phyloP scores from a whole-genome alignment of 2,329 filamentous ascomycete genomes.

The Xylaria hypoxylon region DNA sequence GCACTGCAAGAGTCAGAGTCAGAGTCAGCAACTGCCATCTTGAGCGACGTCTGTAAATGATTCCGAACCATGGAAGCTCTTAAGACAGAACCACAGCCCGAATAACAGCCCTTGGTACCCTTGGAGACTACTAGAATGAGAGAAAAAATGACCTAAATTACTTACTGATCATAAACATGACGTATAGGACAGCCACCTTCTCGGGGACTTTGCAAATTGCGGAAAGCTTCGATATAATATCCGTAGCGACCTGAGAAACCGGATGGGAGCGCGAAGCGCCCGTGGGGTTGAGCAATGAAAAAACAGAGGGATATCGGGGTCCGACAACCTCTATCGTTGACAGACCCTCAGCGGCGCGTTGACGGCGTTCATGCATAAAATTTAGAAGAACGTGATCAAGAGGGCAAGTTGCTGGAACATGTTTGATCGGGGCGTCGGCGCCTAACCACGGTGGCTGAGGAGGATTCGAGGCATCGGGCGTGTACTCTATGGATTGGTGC shows the following conservation, averaged over 20 bases:
- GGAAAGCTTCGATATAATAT: constrained; percentile 86
- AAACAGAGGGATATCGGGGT: constrained; percentile 82
- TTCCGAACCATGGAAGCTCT: neutral
- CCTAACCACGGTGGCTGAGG: constrained; percentile 19
- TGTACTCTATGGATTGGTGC: constrained; percentile 36
- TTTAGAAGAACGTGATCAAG: constrained; percentile 84
- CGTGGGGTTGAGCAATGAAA: constrained; percentile 79
- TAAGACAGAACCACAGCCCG: neutral
- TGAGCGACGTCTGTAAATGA: neutral
- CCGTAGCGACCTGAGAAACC: constrained; percentile 85
- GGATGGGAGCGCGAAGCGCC: constrained; percentile 74
- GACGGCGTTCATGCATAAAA: constrained; percentile 77
- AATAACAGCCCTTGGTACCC: neutral
- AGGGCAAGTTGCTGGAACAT: constrained; percentile 77
- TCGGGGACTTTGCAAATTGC: constrained; percentile 83
- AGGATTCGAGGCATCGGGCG: constrained; percentile 18
- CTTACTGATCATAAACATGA: constrained; percentile 80
- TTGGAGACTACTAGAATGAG: neutral
- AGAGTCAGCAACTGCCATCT: neutral
- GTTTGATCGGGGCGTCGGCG: constrained; percentile 61
- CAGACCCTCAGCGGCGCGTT: constrained; percentile 74
- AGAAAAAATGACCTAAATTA: neutral
- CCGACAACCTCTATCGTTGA: constrained; percentile 75
- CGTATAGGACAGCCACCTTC: constrained; percentile 82
- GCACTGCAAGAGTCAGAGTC: constrained; percentile 57